Conservation (phyloP, 2,329 filamentous ascomycete species). For the Paracorniculantispora psalliotae region DNA sequence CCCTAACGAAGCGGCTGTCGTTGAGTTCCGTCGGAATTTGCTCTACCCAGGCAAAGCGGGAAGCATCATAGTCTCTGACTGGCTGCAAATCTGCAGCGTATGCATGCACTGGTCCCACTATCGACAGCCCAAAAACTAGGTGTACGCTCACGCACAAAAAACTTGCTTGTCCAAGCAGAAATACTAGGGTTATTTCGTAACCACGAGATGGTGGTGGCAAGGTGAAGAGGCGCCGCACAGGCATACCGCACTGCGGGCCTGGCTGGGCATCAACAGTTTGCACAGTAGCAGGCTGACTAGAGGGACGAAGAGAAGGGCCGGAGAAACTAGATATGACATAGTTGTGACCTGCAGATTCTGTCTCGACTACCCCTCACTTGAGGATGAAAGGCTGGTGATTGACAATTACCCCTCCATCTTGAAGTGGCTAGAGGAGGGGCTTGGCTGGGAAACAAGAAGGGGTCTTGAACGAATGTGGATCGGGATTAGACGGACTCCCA, state of each 20-base stretch:
- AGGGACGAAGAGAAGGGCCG: not conserved
- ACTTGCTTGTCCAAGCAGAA: not conserved
- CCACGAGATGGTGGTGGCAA: not conserved
- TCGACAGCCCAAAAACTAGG: not conserved
- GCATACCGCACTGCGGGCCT: no score
- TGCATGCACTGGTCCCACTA: not conserved
- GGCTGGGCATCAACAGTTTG: no score
- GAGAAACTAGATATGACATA: not conserved
- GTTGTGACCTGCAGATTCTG: not conserved
- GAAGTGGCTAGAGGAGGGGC: slow-evolving; percentile 11
- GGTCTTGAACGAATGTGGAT: slow-evolving; percentile 10
- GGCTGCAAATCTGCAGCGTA: not conserved
- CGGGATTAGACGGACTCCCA: slow-evolving; percentile 3
- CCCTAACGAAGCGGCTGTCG: not conserved
- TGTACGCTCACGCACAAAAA: not conserved
- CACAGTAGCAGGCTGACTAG: not conserved
- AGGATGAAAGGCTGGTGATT: not conserved
- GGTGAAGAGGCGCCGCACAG: not conserved
- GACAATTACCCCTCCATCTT: slow-evolving; percentile 12
- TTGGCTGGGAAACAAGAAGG: not conserved
- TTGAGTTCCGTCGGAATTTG: not conserved
- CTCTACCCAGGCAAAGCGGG: not conserved
- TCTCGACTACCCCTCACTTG: slow-evolving; percentile 11
- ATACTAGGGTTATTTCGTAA: slow-evolving; percentile 1
- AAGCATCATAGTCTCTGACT: not conserved